These are phyloP conservation scores for Trichoderma hamatum DNA, from an alignment of 2,329 filamentous ascomycete genomes.

Conservation along the genomic window DNA sequence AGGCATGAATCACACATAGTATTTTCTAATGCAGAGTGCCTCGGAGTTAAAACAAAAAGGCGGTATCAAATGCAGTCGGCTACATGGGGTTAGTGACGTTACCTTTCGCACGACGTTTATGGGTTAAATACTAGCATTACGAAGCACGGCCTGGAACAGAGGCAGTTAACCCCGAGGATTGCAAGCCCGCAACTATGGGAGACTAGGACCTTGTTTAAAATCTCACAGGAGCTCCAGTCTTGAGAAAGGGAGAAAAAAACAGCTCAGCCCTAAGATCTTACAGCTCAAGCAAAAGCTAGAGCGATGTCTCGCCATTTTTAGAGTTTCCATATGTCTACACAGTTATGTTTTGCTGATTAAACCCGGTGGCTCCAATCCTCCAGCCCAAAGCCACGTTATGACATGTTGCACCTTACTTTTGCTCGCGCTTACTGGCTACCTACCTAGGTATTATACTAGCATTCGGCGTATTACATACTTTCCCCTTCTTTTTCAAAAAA, in stretches of 20 bases:
- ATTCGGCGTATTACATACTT: too few relatives aligned
- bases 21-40: not conserved
- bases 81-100: not conserved
- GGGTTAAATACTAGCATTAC: not conserved
- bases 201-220: constrained; percentile 1
- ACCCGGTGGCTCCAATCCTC: not conserved
- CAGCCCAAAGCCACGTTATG: not conserved
- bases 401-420: too few relatives aligned
- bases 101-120: not conserved
- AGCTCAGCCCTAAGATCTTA: constrained; percentile 10
- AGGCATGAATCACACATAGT: not conserved
- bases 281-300: not conserved
- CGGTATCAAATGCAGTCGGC: not conserved
- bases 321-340: not conserved
- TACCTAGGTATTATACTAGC: too few relatives aligned
- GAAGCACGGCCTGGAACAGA: not conserved
- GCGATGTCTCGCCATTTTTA: not conserved
- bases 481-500: too few relatives aligned
- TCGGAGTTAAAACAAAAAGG: not conserved
- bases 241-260: not conserved
- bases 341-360: too few relatives aligned
- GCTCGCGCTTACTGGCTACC: not conserved
- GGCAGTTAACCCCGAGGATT: not conserved
- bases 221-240: constrained; percentile 3
- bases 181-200: not conserved